Percentiles rank a stretch among this genome's conserved stretches.
phyloP scores from a whole-genome alignment of 805 yeast species.

The Hemisphaericaspora nanyangensis region DNA sequence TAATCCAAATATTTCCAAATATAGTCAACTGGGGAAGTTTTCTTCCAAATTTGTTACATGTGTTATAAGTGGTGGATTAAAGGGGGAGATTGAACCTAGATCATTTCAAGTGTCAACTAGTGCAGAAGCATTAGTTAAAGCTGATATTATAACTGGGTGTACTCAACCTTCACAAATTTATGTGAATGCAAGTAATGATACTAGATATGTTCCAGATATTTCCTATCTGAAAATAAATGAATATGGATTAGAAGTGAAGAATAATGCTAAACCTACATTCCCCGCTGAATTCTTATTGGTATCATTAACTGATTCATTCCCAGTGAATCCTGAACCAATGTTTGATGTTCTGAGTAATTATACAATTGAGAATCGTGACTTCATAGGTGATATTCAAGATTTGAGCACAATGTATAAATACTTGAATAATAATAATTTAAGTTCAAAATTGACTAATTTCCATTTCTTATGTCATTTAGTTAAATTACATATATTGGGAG shows the following conservation, averaged over 20 bases:
- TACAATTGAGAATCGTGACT: constrained; percentile 81
- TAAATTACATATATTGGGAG: constrained; percentile 53
- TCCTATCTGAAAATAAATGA: constrained; percentile 82
- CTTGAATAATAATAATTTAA: constrained; percentile 31
- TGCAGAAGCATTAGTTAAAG: constrained; percentile 84
- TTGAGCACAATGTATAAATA: constrained; percentile 50
- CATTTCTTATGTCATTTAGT: constrained; percentile 64
- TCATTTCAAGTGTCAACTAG: constrained; percentile 85
- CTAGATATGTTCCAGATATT: constrained; percentile 91
- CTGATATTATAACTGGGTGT: constrained; percentile 81
- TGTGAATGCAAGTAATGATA: constrained; percentile 67
- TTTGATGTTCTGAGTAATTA: constrained; percentile 35
- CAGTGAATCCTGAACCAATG: constrained; percentile 52
- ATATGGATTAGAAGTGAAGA: constrained; percentile 82
- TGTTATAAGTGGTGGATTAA: constrained; percentile 82
- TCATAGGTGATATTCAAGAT: constrained; percentile 71
- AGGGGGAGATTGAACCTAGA: constrained; percentile 86
- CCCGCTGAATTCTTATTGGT: constrained; percentile 90
- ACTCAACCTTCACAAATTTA: constrained; percentile 87
- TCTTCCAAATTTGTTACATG: constrained; percentile 94
- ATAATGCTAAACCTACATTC: constrained; percentile 84
- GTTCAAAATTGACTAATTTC: constrained; percentile 58
- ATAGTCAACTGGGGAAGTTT: constrained; percentile 59
- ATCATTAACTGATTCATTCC: constrained; percentile 90
- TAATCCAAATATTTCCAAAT: constrained; percentile 60